phyloP scores from a whole-genome alignment of 2,329 filamentous ascomycete species.

The Claviceps lovelessii region DNA sequence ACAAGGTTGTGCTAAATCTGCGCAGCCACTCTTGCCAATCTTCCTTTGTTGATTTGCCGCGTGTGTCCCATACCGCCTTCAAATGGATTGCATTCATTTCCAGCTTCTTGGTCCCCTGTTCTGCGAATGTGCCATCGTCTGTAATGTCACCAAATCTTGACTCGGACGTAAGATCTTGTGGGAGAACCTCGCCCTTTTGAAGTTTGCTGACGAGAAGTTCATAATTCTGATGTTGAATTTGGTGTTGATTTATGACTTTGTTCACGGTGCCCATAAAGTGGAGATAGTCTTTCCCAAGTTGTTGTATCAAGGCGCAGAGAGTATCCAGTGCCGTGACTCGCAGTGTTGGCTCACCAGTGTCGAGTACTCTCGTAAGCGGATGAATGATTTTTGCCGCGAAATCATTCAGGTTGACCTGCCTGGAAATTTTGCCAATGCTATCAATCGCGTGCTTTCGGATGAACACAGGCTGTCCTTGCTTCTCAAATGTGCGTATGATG shows the following conservation, averaged over 20 bases:
- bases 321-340: conserved; percentile 81
- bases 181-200: conserved; percentile 87
- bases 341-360: conserved; percentile 55
- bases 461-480: conserved; percentile 61
- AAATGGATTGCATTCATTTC: conserved; percentile 96
- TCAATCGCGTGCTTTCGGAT: conserved; percentile 85
- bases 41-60: conserved; percentile 90
- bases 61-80: conserved; percentile 93
- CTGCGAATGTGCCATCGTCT: conserved; percentile 69
- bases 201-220: conserved; percentile 84
- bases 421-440: conserved; percentile 82
- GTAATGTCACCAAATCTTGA: conserved; percentile 62
- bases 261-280: conserved; percentile 91
- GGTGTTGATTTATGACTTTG: conserved; percentile 65
- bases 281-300: conserved; percentile 86
- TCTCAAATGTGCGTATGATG: conserved; percentile 89
- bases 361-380: conserved; percentile 70
- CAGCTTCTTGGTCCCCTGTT: conserved; percentile 82
- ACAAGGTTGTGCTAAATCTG: conserved; percentile 83
- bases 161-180: conserved; percentile 82
- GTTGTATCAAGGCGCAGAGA: conserved; percentile 86
- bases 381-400: conserved; percentile 95
- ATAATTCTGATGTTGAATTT: conserved; percentile 82
- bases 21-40: conserved; percentile 99
- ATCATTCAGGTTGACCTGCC: conserved; percentile 93